Conservation (phyloP, 345 rosid species). For the Populus nigra region DNA sequence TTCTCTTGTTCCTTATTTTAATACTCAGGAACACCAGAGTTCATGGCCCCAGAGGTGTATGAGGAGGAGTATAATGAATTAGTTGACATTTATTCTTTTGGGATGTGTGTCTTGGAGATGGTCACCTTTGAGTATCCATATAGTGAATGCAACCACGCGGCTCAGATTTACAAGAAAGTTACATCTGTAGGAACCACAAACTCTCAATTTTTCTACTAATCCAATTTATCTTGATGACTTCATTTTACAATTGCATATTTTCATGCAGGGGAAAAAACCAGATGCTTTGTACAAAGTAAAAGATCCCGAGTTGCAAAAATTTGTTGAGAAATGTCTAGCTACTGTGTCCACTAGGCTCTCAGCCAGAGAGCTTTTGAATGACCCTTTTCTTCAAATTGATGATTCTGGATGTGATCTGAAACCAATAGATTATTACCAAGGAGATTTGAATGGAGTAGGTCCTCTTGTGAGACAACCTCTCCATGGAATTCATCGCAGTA, state of each 20-base stretch:
- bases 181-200: slow-evolving; percentile 59
- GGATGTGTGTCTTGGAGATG: slow-evolving; percentile 98
- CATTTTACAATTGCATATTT: slow-evolving; percentile 14
- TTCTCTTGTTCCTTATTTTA: neutral
- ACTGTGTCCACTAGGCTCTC: slow-evolving; percentile 73
- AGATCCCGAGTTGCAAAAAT: slow-evolving; percentile 66
- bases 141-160: slow-evolving; percentile 87
- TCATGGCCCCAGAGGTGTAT: slow-evolving; percentile 99
- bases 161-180: slow-evolving; percentile 99
- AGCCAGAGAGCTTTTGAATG: slow-evolving; percentile 72
- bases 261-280: slow-evolving; percentile 80
- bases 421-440: slow-evolving; percentile 35
- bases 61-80: slow-evolving; percentile 93
- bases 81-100: slow-evolving; percentile 92
- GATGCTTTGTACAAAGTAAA: slow-evolving; percentile 72
- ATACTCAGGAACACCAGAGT: slow-evolving; percentile 87
- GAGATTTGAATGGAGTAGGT: slow-evolving; percentile 37
- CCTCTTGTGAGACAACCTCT: slow-evolving; percentile 50
- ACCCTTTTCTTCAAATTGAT: slow-evolving; percentile 67
- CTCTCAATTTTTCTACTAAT: slow-evolving; percentile 1
- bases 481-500: slow-evolving; percentile 32
- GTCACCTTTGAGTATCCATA: slow-evolving; percentile 95
- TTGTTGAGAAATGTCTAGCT: slow-evolving; percentile 88
- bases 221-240: neutral
- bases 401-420: slow-evolving; percentile 55